These are phyloP conservation scores for Yamadazyma endophytica DNA, from an alignment of 805 yeast species.

Conservation along the genomic window DNA sequence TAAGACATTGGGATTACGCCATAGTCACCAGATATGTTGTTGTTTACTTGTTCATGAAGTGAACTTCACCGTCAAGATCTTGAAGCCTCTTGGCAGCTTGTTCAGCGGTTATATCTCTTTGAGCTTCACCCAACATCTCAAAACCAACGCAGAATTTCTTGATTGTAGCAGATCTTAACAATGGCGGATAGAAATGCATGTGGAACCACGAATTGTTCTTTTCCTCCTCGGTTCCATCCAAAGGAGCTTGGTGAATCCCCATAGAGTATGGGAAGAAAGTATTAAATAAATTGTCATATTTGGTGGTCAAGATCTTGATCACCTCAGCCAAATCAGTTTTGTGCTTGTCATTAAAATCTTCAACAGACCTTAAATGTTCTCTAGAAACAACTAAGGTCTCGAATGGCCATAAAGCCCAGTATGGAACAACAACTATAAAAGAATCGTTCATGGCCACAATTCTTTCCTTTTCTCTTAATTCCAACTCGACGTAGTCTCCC, in stretches of 20 bases:
- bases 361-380: conserved; percentile 47
- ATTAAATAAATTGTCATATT: conserved; percentile 67
- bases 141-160: conserved; percentile 74
- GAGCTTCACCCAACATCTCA: conserved; percentile 66
- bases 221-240: conserved; percentile 39
- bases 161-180: conserved; percentile 69
- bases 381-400: conserved; percentile 65
- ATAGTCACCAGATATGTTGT: too few species aligned
- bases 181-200: conserved; percentile 77
- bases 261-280: conserved; percentile 75
- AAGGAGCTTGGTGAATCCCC: conserved; percentile 78
- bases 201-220: conserved; percentile 51
- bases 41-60: conserved; percentile 20
- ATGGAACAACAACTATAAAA: conserved; percentile 68
- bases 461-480: conserved; percentile 47
- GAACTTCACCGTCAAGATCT: conserved; percentile 36
- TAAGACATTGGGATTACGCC: too few species aligned
- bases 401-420: conserved; percentile 84
- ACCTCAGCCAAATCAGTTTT: conserved; percentile 53
- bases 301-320: conserved; percentile 50
- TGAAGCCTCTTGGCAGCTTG: conserved; percentile 57
- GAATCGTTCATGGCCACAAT: conserved; percentile 57
- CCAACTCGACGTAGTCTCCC: conserved; percentile 59
- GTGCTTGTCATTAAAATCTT: conserved; percentile 44
- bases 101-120: conserved; percentile 64